Conservation (phyloP, 176 grass and related monocot genomes). For the Lolium rigidum region DNA sequence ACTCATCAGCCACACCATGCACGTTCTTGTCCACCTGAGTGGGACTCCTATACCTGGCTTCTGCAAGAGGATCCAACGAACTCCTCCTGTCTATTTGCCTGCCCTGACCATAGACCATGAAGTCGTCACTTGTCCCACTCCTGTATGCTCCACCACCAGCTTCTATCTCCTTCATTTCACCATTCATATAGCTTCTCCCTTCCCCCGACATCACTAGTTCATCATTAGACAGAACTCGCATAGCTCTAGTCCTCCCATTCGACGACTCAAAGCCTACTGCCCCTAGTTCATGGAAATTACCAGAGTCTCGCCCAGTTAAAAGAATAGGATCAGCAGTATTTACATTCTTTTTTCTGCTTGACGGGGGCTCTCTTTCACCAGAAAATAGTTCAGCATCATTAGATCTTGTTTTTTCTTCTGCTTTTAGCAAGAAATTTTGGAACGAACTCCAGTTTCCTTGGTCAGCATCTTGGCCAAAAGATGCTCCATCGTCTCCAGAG, state of each 20-base stretch:
- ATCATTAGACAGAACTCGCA: slow-evolving; percentile 66
- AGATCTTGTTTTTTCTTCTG: slow-evolving; percentile 77
- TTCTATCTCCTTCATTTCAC: slow-evolving; percentile 87
- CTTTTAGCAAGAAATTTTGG: slow-evolving; percentile 84
- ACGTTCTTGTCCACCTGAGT: slow-evolving; percentile 54
- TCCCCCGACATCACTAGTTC: slow-evolving; percentile 69
- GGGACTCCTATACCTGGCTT: slow-evolving; percentile 59
- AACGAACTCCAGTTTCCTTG: slow-evolving; percentile 94
- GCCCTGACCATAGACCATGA: slow-evolving; percentile 72
- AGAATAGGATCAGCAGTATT: slow-evolving; percentile 68
- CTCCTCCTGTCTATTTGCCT: slow-evolving; percentile 51
- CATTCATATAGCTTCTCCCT: slow-evolving; percentile 52
- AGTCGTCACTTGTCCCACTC: slow-evolving; percentile 68
- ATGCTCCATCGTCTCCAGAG: slow-evolving; percentile 54
- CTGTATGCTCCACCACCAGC: slow-evolving; percentile 62
- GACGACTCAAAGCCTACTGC: slow-evolving; percentile 63
- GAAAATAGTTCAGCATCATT: slow-evolving; percentile 71
- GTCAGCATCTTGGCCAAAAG: slow-evolving; percentile 53
- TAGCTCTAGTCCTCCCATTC: slow-evolving; percentile 67
- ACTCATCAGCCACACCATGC: slow-evolving; percentile 68
- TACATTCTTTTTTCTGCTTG: slow-evolving; percentile 58
- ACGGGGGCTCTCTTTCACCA: slow-evolving; percentile 60
- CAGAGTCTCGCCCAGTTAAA: slow-evolving; percentile 61
- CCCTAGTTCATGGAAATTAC: slow-evolving; percentile 47
- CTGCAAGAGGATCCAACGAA: slow-evolving; percentile 76